These are phyloP conservation scores for Pyrenula aspistea DNA, from an alignment of 495 filamentous ascomycete genomes.

Conservation along the genomic window DNA sequence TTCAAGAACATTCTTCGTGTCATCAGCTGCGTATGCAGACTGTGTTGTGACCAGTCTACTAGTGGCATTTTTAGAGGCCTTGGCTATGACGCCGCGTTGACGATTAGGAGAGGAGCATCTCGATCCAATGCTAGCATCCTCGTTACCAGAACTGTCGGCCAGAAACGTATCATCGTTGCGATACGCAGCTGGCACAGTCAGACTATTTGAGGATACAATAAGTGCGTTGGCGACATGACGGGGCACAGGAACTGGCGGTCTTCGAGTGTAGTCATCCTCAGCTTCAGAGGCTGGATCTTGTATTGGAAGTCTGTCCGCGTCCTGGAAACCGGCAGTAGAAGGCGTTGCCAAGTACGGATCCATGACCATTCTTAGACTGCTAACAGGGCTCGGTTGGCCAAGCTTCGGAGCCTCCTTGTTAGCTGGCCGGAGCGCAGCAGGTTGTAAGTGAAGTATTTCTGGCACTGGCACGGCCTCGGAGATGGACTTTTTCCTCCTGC, in stretches of 20 bases:
- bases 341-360: conserved; percentile 55
- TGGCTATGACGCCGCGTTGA: not conserved
- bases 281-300: not conserved
- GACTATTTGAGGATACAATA: not conserved
- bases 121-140: conserved; percentile 16
- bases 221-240: not conserved
- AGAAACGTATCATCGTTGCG: conserved; percentile 23
- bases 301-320: not conserved
- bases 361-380: conserved; percentile 83
- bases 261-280: not conserved
- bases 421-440: conserved; percentile 16
- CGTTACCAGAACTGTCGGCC: conserved; percentile 39
- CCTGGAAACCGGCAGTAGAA: not conserved
- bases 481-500: conserved; percentile 79
- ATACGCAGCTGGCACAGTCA: not conserved
- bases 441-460: conserved; percentile 23
- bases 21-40: not conserved
- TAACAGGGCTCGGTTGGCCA: conserved; percentile 59
- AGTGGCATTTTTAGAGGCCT: not conserved
- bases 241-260: not conserved
- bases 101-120: not conserved
- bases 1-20: not conserved
- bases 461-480: conserved; percentile 42
- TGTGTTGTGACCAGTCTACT: not conserved
- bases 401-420: conserved; percentile 20